Evolutionary conservation across 192 early-diverging fungal genomes (phyloP), one percentile per base, ranked within the genome.

Genomic region (Piromyces finnis): DNA sequence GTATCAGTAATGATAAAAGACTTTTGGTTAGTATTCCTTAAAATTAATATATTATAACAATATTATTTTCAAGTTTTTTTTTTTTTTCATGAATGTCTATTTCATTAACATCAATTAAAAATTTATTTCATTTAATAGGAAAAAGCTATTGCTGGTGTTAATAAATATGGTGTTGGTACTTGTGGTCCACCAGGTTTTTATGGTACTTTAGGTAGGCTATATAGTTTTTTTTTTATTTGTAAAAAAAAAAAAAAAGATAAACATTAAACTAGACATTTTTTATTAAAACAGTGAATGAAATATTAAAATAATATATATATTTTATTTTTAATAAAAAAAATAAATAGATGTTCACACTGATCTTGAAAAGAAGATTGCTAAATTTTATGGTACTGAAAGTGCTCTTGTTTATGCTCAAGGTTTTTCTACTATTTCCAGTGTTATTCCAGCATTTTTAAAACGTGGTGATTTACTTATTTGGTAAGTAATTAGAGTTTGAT

Each of bases 161-260:
- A 90, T 84, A 94, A 94, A 82, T 97, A 98, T 84, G 97, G 97
- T 68, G 95, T 98, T 37, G 97, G 97, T 26, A 92, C 95, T 15
- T 98, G 97, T 84, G 96, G 96, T 12, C 96, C 96, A 13, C 94
- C 94, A 2, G 96, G 96, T 26, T 97, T 98, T 83, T 98, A 97
- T 82, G 96, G 95, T 78, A 97, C 95, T 5, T 86, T 88, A 80
- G 81, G 32, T 83, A 83, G 37, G 51, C n/a, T n/a, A n/a, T n/a
- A n/a, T n/a, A n/a, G n/a, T n/a, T n/a, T n/a, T n/a, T n/a, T n/a
- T n/a, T n/a, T n/a, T n/a, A n/a, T n/a, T n/a, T n/a, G n/a, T n/a
- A n/a, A n/a, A n/a, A n/a, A n/a, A n/a, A n/a, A n/a, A n/a, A n/a
- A n/a, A n/a, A n/a, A n/a, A n/a, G n/a, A n/a, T n/a, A n/a, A n/a